A percentile compares a stretch with the other conserved stretches of the same genome.
Conservation (phyloP, 495 filamentous ascomycete species). For the Aspergillus carlsbadensis region DNA sequence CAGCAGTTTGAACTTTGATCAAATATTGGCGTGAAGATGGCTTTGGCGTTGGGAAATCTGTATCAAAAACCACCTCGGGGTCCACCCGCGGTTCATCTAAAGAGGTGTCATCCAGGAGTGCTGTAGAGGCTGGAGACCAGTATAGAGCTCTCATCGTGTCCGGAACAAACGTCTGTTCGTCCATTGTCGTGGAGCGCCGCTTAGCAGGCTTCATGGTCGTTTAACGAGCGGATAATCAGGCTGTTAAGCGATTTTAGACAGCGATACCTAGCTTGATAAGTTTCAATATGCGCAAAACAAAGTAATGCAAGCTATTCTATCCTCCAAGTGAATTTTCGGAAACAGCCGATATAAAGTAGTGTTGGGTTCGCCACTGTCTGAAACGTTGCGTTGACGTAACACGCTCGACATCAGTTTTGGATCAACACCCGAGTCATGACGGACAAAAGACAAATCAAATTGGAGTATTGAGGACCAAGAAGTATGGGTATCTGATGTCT, state of each 20-base stretch:
- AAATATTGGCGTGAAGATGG: constrained; percentile 51
- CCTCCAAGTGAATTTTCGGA: neutral
- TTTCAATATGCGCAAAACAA: too few relatives aligned
- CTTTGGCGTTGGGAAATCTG: constrained; percentile 38
- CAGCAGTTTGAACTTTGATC: constrained; percentile 56
- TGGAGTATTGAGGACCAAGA: neutral
- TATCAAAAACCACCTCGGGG: constrained; percentile 32
- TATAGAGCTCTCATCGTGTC: constrained; percentile 43
- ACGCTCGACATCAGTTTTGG: neutral
- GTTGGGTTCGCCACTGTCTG: neutral
- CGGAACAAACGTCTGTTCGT: constrained; percentile 34
- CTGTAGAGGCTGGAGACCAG: constrained; percentile 27
- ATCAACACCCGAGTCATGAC: neutral
- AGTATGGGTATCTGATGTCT: neutral
- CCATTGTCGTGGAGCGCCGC: constrained; percentile 30
- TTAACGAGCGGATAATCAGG: too few relatives aligned
- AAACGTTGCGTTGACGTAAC: constrained; percentile 8
- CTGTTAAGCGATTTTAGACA: too few relatives aligned
- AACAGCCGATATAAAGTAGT: neutral
- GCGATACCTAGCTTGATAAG: neutral
- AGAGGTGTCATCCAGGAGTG: constrained; percentile 15
- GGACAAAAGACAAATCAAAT: neutral
- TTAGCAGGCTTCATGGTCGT: constrained; percentile 23
- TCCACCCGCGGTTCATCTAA: constrained; percentile 18
- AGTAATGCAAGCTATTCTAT: too few relatives aligned